phyloP scores from a whole-genome alignment of 306 rosid genomes.

The Ziziphus jujuba region DNA sequence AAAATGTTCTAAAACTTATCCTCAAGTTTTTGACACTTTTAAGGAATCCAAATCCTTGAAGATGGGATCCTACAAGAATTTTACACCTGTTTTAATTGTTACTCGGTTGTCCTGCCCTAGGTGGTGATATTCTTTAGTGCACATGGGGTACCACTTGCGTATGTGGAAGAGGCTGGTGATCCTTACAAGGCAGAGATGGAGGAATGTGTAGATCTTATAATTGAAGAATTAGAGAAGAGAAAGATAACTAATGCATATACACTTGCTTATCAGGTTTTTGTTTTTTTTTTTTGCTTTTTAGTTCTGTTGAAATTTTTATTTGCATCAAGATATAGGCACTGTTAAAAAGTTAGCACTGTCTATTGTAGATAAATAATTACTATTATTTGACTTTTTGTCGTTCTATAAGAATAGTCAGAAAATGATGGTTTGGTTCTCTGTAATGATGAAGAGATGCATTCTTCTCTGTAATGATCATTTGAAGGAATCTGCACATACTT shows the following conservation, averaged over 20 bases:
- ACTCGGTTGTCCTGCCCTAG: conserved; percentile 4
- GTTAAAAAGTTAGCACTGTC: background rate
- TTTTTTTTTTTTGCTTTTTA: background rate
- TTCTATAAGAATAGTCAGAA: no score
- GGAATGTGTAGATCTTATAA: conserved; percentile 88
- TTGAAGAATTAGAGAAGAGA: conserved; percentile 89
- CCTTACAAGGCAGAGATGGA: conserved; percentile 99
- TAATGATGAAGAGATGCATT: background rate
- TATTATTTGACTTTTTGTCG: no score
- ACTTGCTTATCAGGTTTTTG: conserved; percentile 90
- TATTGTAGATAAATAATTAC: background rate
- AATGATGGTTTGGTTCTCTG: background rate
- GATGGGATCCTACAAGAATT: no score
- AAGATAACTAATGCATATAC: conserved; percentile 69
- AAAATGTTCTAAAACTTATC: no score
- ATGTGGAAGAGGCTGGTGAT: conserved; percentile 98
- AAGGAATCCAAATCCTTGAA: no score
- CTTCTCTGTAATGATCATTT: background rate
- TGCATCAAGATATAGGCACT: background rate
- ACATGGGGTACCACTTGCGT: conserved; percentile 96
- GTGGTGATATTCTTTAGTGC: conserved; percentile 87
- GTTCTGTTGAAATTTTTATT: background rate
- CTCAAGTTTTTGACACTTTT: no score
- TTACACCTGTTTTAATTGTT: background rate
- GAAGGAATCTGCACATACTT: background rate